A percentile compares a stretch with the other conserved stretches of the same genome.
These are phyloP conservation scores for Persicaria maculosa DNA, from an alignment of 148 eudicot genomes.

Conservation along the genomic window DNA sequence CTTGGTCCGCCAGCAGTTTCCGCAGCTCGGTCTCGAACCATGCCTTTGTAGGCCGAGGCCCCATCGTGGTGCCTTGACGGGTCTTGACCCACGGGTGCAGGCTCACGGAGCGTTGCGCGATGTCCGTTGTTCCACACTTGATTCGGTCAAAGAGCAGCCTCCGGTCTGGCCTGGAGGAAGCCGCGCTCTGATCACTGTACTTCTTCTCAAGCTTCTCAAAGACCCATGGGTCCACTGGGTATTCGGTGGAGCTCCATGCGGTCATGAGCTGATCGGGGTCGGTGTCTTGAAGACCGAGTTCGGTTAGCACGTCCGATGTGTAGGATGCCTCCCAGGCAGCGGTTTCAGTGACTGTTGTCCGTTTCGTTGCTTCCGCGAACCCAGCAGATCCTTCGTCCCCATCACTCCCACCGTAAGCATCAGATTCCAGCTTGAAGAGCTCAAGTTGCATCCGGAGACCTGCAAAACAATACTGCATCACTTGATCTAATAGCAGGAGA, in stretches of 20 bases:
- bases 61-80: neutral
- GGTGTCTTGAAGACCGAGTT: constrained; percentile 35
- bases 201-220: constrained; percentile 68
- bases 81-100: constrained; percentile 35
- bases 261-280: constrained; percentile 30
- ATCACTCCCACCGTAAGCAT: constrained; percentile 38
- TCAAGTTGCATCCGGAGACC: constrained; percentile 75
- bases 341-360: neutral
- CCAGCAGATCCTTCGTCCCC: constrained; percentile 24
- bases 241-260: constrained; percentile 39
- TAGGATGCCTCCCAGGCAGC: constrained; percentile 56
- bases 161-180: constrained; percentile 40
- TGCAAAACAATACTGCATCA: constrained; percentile 12
- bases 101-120: constrained; percentile 25
- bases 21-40: constrained; percentile 33
- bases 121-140: constrained; percentile 35
- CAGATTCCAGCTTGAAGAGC: constrained; percentile 71
- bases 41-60: constrained; percentile 19
- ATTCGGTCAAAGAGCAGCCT: constrained; percentile 60
- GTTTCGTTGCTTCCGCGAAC: neutral
- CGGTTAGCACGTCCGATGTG: constrained; percentile 36
- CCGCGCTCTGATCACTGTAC: constrained; percentile 24
- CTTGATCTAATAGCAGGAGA: neutral
- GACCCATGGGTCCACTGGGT: constrained; percentile 38
- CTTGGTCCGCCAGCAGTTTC: constrained; percentile 32